These are phyloP conservation scores for Debaryomyces psychrophilus DNA, from an alignment of 1,139 yeast species.

Conservation along the genomic window DNA sequence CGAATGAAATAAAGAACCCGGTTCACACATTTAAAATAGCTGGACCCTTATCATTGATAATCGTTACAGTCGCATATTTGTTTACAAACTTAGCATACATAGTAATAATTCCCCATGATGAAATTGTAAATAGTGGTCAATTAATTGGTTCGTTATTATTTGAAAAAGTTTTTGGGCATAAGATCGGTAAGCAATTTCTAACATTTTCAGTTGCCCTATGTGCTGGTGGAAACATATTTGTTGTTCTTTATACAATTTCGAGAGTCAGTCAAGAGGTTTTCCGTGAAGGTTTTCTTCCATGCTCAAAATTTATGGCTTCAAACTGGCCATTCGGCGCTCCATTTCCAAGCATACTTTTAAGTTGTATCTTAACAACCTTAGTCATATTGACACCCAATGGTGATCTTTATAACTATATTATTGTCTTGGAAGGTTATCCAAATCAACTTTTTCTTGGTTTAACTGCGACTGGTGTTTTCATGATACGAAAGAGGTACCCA, in stretches of 20 bases:
- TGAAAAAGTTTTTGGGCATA: constrained; percentile 56
- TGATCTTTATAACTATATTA: constrained; percentile 75
- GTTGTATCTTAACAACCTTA: constrained; percentile 35
- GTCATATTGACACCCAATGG: constrained; percentile 73
- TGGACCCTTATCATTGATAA: constrained; percentile 56
- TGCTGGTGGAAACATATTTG: constrained; percentile 65
- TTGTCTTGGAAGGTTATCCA: constrained; percentile 77
- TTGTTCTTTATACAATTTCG: constrained; percentile 60
- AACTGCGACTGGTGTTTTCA: constrained; percentile 55
- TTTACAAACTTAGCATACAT: constrained; percentile 60
- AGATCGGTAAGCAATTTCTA: constrained; percentile 54
- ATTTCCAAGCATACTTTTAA: constrained; percentile 46
- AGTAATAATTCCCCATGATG: constrained; percentile 56
- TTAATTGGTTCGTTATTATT: constrained; percentile 61
- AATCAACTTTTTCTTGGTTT: constrained; percentile 52
- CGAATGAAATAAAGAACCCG: constrained; percentile 65
- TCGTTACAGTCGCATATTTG: constrained; percentile 54
- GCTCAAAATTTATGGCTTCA: constrained; percentile 53
- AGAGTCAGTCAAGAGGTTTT: constrained; percentile 67
- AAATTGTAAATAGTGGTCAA: constrained; percentile 56
- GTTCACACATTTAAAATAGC: constrained; percentile 59
- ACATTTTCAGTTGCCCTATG: constrained; percentile 61
- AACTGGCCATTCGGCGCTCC: constrained; percentile 64
- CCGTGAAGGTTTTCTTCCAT: constrained; percentile 64
- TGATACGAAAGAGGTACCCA: constrained; percentile 51